phyloP scores from a whole-genome alignment of 2,329 filamentous ascomycete species.

The Arthrobotrys sphaeroides region DNA sequence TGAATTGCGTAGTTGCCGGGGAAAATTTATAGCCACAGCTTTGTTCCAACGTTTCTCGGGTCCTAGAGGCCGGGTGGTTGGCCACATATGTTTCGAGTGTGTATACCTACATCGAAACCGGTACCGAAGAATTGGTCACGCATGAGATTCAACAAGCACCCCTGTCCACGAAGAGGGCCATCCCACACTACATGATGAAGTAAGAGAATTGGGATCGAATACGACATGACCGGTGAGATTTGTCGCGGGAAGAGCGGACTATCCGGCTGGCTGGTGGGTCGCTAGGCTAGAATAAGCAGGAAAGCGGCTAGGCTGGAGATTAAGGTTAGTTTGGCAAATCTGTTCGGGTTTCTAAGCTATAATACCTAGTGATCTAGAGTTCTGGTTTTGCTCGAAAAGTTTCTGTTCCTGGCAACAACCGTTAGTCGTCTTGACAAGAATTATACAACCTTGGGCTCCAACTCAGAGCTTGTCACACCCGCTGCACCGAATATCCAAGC shows the following conservation, averaged over 20 bases:
- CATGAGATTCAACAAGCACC: not conserved
- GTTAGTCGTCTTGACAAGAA: too few species aligned
- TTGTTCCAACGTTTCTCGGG: too few species aligned
- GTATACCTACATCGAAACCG: too few species aligned
- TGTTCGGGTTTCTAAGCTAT: not conserved
- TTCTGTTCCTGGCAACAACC: too few species aligned
- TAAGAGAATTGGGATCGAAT: not conserved
- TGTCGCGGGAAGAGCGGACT: not conserved
- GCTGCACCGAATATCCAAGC: too few species aligned
- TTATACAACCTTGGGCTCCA: too few species aligned
- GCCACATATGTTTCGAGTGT: too few species aligned
- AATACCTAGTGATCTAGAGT: not conserved
- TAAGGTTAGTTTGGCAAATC: not conserved
- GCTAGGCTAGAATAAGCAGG: slow-evolving; percentile 9
- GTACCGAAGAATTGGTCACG: too few species aligned
- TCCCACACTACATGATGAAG: slow-evolving; percentile 8
- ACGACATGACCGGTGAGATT: not conserved
- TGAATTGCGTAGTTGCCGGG: too few species aligned
- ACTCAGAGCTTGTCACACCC: too few species aligned
- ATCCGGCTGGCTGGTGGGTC: not conserved
- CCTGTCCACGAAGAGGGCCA: not conserved
- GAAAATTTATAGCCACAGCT: too few species aligned
- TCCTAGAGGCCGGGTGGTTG: too few species aligned
- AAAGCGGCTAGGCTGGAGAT: slow-evolving; percentile 6
- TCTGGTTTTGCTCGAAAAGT: not conserved